These are phyloP conservation scores for Hypericum perforatum DNA, from an alignment of 345 rosid species.

Conservation along the genomic window DNA sequence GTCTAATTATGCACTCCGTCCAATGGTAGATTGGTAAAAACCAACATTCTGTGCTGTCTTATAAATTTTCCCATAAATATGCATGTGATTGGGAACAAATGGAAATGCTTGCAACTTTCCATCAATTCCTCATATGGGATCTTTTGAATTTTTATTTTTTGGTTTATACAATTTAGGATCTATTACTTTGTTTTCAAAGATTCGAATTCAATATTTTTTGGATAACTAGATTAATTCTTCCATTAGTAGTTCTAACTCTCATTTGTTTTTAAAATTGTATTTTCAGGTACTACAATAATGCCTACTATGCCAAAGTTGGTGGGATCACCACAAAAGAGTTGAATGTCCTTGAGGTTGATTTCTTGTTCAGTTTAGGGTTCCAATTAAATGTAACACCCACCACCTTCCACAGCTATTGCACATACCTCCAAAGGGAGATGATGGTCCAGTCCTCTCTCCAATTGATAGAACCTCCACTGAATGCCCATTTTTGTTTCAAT, in stretches of 20 bases:
- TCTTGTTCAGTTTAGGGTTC: constrained; percentile 58
- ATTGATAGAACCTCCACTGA: constrained; percentile 9
- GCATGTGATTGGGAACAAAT: too few relatives aligned
- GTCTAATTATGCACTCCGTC: too few relatives aligned
- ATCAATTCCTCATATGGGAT: too few relatives aligned
- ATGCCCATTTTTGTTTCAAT: constrained; percentile 33
- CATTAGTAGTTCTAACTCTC: neutral
- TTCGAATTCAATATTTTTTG: neutral
- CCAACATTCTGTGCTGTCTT: too few relatives aligned
- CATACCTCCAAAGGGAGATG: constrained; percentile 48
- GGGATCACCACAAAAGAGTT: constrained; percentile 64
- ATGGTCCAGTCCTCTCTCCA: constrained; percentile 26
- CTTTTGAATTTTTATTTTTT: too few relatives aligned
- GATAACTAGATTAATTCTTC: neutral
- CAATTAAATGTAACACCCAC: constrained; percentile 51
- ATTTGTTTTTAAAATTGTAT: neutral
- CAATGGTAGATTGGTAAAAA: too few relatives aligned
- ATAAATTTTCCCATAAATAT: too few relatives aligned
- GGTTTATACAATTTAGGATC: too few relatives aligned
- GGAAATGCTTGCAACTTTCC: too few relatives aligned
- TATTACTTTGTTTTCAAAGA: too few relatives aligned
- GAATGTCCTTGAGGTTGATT: constrained; percentile 68
- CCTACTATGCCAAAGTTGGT: constrained; percentile 57
- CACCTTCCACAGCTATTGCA: constrained; percentile 40
- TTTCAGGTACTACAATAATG: constrained; percentile 53